phyloP scores from a whole-genome alignment of 352 stramenopile genomes.

The Pythium pectinolyticum region DNA sequence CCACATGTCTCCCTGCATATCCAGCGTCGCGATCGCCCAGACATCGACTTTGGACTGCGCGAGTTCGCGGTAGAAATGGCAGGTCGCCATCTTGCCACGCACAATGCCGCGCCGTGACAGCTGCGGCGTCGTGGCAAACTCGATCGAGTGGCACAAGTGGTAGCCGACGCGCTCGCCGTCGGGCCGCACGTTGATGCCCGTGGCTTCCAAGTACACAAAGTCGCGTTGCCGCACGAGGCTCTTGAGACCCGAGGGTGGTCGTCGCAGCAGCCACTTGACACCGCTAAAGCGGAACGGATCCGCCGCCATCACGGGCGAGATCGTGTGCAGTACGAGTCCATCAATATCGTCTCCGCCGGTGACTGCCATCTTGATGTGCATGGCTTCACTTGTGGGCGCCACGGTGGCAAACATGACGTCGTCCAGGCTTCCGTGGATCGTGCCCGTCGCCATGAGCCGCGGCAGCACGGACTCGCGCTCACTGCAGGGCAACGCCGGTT shows the following conservation, averaged over 20 bases:
- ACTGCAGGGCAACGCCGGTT: not conserved
- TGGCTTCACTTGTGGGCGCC: slow-evolving; percentile 22
- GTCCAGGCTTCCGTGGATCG: slow-evolving; percentile 20
- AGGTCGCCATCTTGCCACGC: slow-evolving; percentile 28
- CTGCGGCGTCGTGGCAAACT: slow-evolving; percentile 26
- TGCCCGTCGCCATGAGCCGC: slow-evolving; percentile 20
- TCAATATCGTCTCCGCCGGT: slow-evolving; percentile 17
- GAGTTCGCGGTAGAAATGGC: slow-evolving; percentile 23
- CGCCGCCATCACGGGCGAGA: slow-evolving; percentile 5
- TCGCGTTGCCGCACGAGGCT: slow-evolving; percentile 22
- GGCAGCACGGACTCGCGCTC: not conserved
- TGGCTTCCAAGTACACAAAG: slow-evolving; percentile 30
- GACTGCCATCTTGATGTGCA: slow-evolving; percentile 26
- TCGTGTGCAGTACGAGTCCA: slow-evolving; percentile 25
- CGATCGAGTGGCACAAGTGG: slow-evolving; percentile 29
- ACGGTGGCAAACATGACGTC: slow-evolving; percentile 27
- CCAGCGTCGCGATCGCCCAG: slow-evolving; percentile 16
- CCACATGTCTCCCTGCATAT: slow-evolving; percentile 29
- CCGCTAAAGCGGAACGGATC: slow-evolving; percentile 27
- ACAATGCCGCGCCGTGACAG: slow-evolving; percentile 21
- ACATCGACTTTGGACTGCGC: slow-evolving; percentile 25
- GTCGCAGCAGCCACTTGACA: slow-evolving; percentile 30
- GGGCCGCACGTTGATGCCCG: slow-evolving; percentile 13
- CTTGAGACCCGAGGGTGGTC: slow-evolving; percentile 6
- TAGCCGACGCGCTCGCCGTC: slow-evolving; percentile 28